Conservation (phyloP, 1,139 yeast species). For the Saccharomycopsis hybrid region DNA sequence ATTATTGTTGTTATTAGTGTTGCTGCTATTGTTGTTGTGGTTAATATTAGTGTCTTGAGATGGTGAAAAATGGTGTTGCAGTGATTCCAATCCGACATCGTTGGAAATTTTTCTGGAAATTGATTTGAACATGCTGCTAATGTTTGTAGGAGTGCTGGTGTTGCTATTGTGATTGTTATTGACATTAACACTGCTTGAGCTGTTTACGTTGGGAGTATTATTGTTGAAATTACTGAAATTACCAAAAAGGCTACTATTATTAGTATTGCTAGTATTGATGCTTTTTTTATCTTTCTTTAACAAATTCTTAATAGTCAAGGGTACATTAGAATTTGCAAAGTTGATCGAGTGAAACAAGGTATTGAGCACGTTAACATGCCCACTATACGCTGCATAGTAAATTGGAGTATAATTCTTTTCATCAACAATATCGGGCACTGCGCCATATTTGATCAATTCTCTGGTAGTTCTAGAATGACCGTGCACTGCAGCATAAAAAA, state of each 20-base stretch:
- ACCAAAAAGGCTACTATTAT: no score
- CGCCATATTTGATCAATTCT: slow-evolving; percentile 66
- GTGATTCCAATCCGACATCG: no score
- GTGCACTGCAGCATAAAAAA: slow-evolving; percentile 83
- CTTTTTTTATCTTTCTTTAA: no score
- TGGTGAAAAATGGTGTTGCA: no score
- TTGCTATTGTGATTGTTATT: neutral
- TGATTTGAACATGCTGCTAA: slow-evolving; percentile 5
- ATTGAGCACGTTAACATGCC: slow-evolving; percentile 74
- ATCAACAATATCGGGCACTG: slow-evolving; percentile 66
- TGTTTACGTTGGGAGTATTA: no score
- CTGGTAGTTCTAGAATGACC: slow-evolving; percentile 71
- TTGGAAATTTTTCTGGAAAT: neutral
- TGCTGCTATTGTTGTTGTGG: no score
- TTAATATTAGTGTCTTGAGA: no score
- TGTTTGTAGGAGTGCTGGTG: slow-evolving; percentile 5
- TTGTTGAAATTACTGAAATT: no score
- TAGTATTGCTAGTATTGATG: neutral
- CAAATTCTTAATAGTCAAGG: slow-evolving; percentile 4
- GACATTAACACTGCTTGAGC: no score
- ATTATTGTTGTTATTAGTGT: no score
- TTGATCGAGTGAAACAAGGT: slow-evolving; percentile 39
- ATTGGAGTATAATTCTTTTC: slow-evolving; percentile 79
- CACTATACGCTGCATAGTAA: slow-evolving; percentile 91
- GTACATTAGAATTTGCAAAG: neutral